Conservation (phyloP, 148 eudicot genomes). For the Polygonum maritimum region DNA sequence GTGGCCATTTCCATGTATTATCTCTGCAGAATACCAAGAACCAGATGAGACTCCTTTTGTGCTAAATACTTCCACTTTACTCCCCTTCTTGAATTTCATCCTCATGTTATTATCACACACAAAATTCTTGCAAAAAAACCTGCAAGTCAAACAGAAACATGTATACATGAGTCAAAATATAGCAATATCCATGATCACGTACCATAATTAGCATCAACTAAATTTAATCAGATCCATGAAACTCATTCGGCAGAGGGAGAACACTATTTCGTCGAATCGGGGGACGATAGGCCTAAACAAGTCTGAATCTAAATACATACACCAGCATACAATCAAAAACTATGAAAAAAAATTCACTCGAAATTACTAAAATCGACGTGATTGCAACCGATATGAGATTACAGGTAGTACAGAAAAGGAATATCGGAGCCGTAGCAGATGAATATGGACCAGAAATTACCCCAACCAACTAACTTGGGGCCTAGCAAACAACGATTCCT, state of each 20-base stretch:
- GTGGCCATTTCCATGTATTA: conserved; percentile 42
- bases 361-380: neutral
- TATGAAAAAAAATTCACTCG: neutral
- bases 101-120: conserved; percentile 14
- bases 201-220: neutral
- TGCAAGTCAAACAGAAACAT: conserved; percentile 11
- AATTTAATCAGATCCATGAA: conserved; percentile 4
- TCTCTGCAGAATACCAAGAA: conserved; percentile 64
- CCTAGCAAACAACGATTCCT: neutral
- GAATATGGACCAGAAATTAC: neutral
- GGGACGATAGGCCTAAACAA: neutral
- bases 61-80: conserved; percentile 59
- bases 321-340: neutral
- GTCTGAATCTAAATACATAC: neutral
- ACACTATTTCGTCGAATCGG: neutral
- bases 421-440: neutral
- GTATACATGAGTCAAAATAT: neutral
- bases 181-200: conserved; percentile 9
- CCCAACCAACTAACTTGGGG: neutral
- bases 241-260: neutral
- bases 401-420: neutral
- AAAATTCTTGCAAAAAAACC: conserved; percentile 22
- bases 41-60: conserved; percentile 54
- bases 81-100: conserved; percentile 66
- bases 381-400: neutral